Conservation (phyloP, 768 basidiomycete species). For the Mycena metata region DNA sequence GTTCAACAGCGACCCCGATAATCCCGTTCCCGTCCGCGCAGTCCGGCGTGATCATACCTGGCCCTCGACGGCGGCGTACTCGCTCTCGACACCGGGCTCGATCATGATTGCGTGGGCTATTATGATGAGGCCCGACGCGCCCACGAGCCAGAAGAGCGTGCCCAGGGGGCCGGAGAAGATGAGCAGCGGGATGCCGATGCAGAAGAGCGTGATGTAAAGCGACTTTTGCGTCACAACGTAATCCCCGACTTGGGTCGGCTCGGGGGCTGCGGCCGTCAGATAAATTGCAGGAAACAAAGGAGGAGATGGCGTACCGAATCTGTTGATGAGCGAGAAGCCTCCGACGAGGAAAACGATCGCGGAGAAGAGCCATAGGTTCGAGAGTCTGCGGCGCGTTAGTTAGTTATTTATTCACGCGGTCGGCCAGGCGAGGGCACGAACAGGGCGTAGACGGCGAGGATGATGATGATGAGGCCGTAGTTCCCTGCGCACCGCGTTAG, state of each 20-base stretch:
- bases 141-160: constrained; percentile 96
- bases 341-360: constrained; percentile 91
- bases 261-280: constrained; percentile 67
- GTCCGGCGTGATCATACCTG: constrained; percentile 57
- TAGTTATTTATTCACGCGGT: too few relatives aligned
- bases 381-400: constrained; percentile 65
- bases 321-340: constrained; percentile 91
- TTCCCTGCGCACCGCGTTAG: constrained; percentile 68
- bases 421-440: constrained; percentile 52
- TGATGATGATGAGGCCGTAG: constrained; percentile 83
- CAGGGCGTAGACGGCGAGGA: constrained; percentile 90
- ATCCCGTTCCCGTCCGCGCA: too few relatives aligned
- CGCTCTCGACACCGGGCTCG: constrained; percentile 96
- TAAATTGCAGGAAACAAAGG: constrained; percentile 1
- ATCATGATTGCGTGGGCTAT: constrained; percentile 89
- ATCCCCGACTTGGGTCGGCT: constrained; percentile 87
- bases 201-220: constrained; percentile 90
- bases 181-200: constrained; percentile 91
- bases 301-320: constrained; percentile 73
- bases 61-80: constrained; percentile 87
- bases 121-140: constrained; percentile 87
- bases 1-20: too few relatives aligned
- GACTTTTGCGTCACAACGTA: constrained; percentile 90
- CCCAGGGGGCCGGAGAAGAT: constrained; percentile 81
- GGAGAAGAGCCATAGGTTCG: constrained; percentile 85